Evolutionary conservation across 345 rosid genomes (phyloP).

Genomic region (Mallotus nudiflorus): DNA sequence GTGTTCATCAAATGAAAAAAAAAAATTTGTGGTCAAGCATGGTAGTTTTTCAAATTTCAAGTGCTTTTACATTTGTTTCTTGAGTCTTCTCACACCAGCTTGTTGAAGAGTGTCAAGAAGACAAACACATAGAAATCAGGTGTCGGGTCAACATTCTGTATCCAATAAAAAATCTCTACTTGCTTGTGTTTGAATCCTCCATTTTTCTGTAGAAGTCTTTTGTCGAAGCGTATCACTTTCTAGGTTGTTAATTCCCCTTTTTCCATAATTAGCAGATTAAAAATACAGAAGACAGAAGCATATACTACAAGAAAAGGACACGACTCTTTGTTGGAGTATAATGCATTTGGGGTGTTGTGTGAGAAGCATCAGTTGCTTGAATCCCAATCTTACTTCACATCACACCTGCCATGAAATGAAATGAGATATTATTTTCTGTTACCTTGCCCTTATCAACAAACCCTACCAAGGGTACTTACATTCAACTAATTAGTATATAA

Average conservation of each 20-base stretch:
- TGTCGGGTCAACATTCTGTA: not conserved
- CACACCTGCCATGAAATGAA: no score
- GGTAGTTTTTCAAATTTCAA: no score
- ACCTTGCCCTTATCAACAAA: no score
- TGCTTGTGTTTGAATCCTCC: not conserved
- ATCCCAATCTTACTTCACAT: not conserved
- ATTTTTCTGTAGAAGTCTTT: not conserved
- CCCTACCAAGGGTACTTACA: no score
- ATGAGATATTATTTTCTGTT: no score
- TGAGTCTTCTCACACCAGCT: no score
- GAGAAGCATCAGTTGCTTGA: not conserved
- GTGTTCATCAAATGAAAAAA: not conserved
- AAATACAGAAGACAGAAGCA: not conserved
- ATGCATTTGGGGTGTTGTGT: not conserved
- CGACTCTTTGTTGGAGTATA: not conserved
- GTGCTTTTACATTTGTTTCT: no score
- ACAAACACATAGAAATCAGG: not conserved
- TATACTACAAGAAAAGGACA: not conserved
- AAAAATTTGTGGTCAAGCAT: not conserved
- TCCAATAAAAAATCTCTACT: not conserved
- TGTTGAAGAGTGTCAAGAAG: no score
- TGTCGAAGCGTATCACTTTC: not conserved
- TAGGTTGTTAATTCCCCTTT: not conserved
- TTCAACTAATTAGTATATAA: no score
- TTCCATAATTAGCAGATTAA: not conserved